Evolutionary conservation across 75 land plant species (phyloP).

Genomic region (Pinus albicaulis): DNA sequence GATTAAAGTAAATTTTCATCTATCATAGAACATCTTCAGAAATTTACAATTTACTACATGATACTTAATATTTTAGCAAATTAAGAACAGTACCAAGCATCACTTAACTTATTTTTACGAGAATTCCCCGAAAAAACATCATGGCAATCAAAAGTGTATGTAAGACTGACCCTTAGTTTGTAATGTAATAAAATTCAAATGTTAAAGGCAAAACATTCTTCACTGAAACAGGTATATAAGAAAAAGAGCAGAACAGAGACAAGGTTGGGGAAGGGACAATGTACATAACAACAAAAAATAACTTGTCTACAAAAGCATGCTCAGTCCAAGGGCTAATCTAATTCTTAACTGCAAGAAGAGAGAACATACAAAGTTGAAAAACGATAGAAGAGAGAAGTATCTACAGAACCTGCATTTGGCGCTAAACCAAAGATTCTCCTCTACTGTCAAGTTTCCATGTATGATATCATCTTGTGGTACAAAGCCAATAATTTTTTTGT

Average conservation of each 20-base stretch:
- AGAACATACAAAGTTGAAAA: neutral
- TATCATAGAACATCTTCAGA: too few relatives aligned
- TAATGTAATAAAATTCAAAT: neutral
- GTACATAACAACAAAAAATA: neutral
- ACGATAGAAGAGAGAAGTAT: neutral
- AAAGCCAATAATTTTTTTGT: too few relatives aligned
- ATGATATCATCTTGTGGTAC: too few relatives aligned
- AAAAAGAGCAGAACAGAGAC: too few relatives aligned
- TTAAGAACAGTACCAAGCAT: too few relatives aligned
- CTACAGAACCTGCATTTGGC: too few relatives aligned
- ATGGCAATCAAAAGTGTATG: neutral
- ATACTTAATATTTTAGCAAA: too few relatives aligned
- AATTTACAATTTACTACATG: too few relatives aligned
- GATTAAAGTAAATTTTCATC: too few relatives aligned
- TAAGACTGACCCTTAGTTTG: neutral
- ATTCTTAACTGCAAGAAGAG: neutral
- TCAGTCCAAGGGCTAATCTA: neutral
- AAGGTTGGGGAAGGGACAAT: neutral
- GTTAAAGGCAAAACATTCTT: neutral
- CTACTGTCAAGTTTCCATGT: too few relatives aligned
- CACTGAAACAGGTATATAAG: neutral
- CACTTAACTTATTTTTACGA: neutral
- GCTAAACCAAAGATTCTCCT: too few relatives aligned
- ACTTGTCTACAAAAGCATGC: neutral
- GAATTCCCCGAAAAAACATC: neutral